Percentiles rank a stretch among this genome's conserved stretches.
Conservation (phyloP, 257 asterid species). For the Jasminum sambac region DNA sequence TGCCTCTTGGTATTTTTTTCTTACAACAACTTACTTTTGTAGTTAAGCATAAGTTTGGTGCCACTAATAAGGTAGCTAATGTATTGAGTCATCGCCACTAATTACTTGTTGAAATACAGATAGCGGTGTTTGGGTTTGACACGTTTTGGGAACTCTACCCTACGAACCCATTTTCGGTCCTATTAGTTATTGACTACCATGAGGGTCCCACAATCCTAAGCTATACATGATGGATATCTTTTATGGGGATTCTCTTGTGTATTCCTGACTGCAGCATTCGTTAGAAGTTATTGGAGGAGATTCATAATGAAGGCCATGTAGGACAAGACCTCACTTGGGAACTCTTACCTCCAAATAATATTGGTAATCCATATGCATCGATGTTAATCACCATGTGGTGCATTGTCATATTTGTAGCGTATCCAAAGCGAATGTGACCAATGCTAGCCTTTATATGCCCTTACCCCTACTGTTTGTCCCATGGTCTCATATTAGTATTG, state of each 20-base stretch:
- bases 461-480: neutral
- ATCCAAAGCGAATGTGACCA: conserved; percentile 1
- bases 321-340: conserved; percentile 16
- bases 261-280: neutral
- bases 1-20: neutral
- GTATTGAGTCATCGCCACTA: neutral
- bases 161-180: no score
- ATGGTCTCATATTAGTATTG: conserved; percentile 10
- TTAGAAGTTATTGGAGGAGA: neutral
- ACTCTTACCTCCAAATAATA: neutral
- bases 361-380: conserved; percentile 9
- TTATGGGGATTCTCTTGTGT: no score
- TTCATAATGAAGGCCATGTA: conserved; percentile 18
- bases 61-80: conserved; percentile 1
- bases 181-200: no score
- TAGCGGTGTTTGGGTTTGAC: neutral
- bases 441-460: neutral
- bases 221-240: no score
- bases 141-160: neutral
- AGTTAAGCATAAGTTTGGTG: neutral
- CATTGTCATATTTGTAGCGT: neutral
- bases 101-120: neutral
- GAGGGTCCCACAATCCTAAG: no score
- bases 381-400: conserved; percentile 6
- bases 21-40: neutral